These are phyloP conservation scores for Fagopyrum tataricum DNA, from an alignment of 148 eudicot species.

Conservation along the genomic window DNA sequence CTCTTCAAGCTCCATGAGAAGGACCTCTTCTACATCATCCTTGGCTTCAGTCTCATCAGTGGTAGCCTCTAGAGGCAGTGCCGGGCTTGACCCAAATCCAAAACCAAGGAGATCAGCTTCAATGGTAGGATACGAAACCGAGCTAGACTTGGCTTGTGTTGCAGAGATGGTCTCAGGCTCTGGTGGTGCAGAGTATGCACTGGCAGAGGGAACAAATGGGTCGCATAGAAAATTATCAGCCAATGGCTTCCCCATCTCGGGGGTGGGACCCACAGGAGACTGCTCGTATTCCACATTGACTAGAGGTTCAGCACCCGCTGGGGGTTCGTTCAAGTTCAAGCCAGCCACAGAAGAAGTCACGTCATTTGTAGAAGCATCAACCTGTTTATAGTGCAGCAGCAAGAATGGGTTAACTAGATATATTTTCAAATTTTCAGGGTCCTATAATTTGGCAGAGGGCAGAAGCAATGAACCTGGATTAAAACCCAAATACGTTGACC, in stretches of 20 bases:
- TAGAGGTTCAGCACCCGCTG: constrained; percentile 17
- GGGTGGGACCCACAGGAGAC: neutral
- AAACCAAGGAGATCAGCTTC: constrained; percentile 6
- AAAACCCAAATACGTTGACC: constrained; percentile 84
- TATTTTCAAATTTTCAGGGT: neutral
- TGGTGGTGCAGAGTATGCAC: constrained; percentile 3
- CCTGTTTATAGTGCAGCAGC: constrained; percentile 34
- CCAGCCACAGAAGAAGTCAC: constrained; percentile 15
- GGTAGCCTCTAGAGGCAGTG: neutral
- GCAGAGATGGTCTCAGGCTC: neutral
- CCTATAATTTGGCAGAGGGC: neutral
- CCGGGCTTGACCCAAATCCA: neutral
- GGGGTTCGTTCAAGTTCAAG: constrained; percentile 52
- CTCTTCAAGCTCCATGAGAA: constrained; percentile 44
- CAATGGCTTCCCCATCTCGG: constrained; percentile 9
- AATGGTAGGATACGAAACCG: constrained; percentile 22
- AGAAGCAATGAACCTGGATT: constrained; percentile 47
- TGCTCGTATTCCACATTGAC: neutral
- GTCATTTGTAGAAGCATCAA: constrained; percentile 43
- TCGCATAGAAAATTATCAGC: constrained; percentile 27
- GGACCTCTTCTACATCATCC: constrained; percentile 35
- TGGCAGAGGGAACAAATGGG: neutral
- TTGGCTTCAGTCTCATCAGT: neutral
- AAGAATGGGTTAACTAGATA: neutral
- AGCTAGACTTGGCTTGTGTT: neutral